phyloP scores from a whole-genome alignment of 2,329 filamentous ascomycete species.

The Diaporthe citriasiana region DNA sequence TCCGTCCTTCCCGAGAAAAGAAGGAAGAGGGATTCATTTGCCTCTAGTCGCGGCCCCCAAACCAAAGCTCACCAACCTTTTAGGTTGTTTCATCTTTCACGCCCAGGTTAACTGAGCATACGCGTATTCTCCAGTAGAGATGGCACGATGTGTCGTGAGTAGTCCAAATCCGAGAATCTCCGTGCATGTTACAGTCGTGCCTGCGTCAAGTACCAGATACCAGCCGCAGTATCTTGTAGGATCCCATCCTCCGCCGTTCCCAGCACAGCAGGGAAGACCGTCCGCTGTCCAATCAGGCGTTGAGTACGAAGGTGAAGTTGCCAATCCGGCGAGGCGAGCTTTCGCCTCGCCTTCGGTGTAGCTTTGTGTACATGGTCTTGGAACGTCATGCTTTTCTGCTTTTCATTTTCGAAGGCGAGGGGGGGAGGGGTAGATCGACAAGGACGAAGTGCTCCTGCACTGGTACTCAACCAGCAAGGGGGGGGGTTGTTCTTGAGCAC shows the following conservation, averaged over 20 bases:
- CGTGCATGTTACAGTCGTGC: neutral
- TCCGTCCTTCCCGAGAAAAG: neutral
- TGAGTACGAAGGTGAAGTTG: neutral
- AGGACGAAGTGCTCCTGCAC: neutral
- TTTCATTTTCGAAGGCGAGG: no score
- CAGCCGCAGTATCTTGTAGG: neutral
- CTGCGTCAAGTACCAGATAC: slow-evolving; percentile 5
- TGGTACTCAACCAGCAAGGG: neutral
- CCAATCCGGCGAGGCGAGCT: neutral
- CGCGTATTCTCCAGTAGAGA: neutral
- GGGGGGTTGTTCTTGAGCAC: no score
- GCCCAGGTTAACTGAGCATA: neutral
- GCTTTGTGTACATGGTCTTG: neutral
- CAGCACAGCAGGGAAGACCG: neutral
- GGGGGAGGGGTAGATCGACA: neutral
- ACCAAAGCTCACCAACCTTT: neutral
- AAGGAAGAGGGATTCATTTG: neutral
- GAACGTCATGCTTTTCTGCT: neutral
- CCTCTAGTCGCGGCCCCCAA: neutral
- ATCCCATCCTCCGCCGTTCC: neutral
- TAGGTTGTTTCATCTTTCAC: neutral
- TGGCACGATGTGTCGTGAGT: neutral
- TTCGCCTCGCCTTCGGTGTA: neutral
- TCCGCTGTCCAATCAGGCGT: neutral
- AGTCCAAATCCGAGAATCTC: neutral